phyloP scores from a whole-genome alignment of 208 protist species.

The Leishmania gerbilli region DNA sequence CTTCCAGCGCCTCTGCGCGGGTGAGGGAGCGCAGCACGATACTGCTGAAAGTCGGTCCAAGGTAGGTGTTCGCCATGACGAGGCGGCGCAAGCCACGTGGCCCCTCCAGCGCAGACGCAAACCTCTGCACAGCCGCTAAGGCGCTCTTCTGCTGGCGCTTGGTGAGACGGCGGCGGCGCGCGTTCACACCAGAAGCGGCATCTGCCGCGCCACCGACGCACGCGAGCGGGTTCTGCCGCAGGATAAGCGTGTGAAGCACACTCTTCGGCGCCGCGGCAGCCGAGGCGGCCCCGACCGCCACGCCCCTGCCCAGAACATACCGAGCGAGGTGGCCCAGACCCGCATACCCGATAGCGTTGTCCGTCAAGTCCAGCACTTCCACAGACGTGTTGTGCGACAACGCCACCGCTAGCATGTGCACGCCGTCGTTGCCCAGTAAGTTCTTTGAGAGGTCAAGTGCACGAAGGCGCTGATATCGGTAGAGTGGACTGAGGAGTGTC shows the following conservation, averaged over 20 bases:
- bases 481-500: slow-evolving; percentile 69
- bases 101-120: slow-evolving; percentile 48
- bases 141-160: slow-evolving; percentile 24
- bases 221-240: slow-evolving; percentile 33
- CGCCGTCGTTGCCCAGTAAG: slow-evolving; percentile 55
- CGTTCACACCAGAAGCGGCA: slow-evolving; percentile 17
- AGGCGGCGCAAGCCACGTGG: slow-evolving; percentile 62
- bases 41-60: slow-evolving; percentile 62
- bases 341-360: slow-evolving; percentile 70
- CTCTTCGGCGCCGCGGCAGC: slow-evolving; percentile 25
- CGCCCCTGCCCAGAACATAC: slow-evolving; percentile 51
- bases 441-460: slow-evolving; percentile 85
- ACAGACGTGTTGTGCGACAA: slow-evolving; percentile 72
- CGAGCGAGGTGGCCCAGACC: slow-evolving; percentile 76
- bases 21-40: slow-evolving; percentile 57
- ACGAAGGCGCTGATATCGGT: slow-evolving; percentile 70
- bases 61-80: slow-evolving; percentile 71
- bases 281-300: slow-evolving; percentile 30
- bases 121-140: slow-evolving; percentile 38
- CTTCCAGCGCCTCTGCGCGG: slow-evolving; percentile 49
- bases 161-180: slow-evolving; percentile 18
- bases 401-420: slow-evolving; percentile 79
- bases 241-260: slow-evolving; percentile 47
- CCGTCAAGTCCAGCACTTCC: slow-evolving; percentile 75
- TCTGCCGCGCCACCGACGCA: slow-evolving; percentile 23